Percentiles rank a stretch among this genome's conserved stretches.
These are phyloP conservation scores for Colletotrichum falcatum DNA, from an alignment of 2,329 filamentous ascomycete genomes.

Conservation along the genomic window DNA sequence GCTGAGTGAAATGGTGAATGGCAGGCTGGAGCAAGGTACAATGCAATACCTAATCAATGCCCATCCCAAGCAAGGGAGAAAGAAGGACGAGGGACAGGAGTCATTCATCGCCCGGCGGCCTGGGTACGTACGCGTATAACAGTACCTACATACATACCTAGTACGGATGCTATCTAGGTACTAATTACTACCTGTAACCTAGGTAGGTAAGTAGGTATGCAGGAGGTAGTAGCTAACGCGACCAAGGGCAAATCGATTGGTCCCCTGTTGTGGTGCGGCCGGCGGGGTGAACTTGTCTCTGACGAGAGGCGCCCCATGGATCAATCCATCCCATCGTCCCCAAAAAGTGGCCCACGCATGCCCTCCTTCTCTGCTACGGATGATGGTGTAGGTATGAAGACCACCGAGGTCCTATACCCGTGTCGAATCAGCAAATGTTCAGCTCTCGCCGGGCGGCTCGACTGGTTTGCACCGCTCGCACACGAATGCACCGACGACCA, in stretches of 20 bases:
- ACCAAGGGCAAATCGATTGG: constrained; percentile 28
- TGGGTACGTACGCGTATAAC: too few species aligned
- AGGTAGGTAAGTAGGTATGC: background rate
- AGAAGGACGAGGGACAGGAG: background rate
- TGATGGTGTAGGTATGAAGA: too few species aligned
- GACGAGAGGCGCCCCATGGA: background rate
- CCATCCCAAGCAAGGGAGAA: background rate
- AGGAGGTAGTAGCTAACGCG: background rate
- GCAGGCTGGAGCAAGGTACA: background rate
- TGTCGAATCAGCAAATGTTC: background rate
- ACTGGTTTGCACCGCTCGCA: background rate
- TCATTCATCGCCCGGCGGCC: too few species aligned
- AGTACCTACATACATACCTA: too few species aligned
- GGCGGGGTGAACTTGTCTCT: constrained; percentile 23
- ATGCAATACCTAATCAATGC: background rate
- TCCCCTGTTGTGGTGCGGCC: constrained; percentile 7
- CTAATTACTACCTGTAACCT: constrained; percentile 4
- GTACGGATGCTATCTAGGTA: too few species aligned
- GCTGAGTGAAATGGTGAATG: background rate
- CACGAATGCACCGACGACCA: background rate
- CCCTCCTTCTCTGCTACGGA: too few species aligned
- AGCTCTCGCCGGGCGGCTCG: background rate
- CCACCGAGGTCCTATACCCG: background rate
- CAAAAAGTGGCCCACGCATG: background rate
- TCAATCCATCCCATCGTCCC: background rate